Base-by-base conservation (phyloP, 73 alveolate genomes). In the Blepharisma japonicum region DNA sequence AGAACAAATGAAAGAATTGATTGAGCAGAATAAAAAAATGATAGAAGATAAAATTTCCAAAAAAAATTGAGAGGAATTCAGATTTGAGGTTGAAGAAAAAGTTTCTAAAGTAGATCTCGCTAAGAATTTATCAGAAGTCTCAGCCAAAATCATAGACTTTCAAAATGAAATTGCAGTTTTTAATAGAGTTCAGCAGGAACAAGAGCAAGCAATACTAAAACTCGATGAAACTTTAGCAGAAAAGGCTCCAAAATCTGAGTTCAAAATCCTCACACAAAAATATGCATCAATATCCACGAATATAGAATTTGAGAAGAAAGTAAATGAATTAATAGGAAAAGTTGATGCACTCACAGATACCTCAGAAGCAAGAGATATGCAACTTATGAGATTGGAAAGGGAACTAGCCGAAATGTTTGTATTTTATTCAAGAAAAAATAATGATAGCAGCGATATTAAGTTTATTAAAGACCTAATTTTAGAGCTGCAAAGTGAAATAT, bases 381-480 rank as follows among this genome's bases (percentile, higher is more conserved):
- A 32, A 32, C 3, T 32, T 32, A 32, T 32, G 42, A 0, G 47
- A 5, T 8, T 61, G 38, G 18, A 61, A 61, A 14, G n/a, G 2
- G 50, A 61, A 61, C 23, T 61, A 8, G 0, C 74, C 14, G 74
- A 61, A 61, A 61, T 61, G 49, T 11, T 20, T 9, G 23, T 39
- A 14, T 25, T 18, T 5, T 25, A 20, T 25, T 18, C 49, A 8
- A 61, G 23, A 61, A 61, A 25, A 25, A 14, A n/a, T 8, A 61
- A 25, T 61, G 74, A 61, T 5, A 39, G 50, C 2, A 61, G 14
- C 4, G 74, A 61, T 14, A n/a, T 61, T 1, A 61, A 61, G 74
- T 61, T 61, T 25, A 14, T 61, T 8, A 61, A 61, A 61, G 74
- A 61, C 23, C 74, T 61, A 9, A 61, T 61, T 14, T 25, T 61